Evolutionary conservation across 2,329 filamentous ascomycete genomes (phyloP), one percentile per base, ranked within the genome.

Genomic region (Hymenoscyphus albidus): DNA sequence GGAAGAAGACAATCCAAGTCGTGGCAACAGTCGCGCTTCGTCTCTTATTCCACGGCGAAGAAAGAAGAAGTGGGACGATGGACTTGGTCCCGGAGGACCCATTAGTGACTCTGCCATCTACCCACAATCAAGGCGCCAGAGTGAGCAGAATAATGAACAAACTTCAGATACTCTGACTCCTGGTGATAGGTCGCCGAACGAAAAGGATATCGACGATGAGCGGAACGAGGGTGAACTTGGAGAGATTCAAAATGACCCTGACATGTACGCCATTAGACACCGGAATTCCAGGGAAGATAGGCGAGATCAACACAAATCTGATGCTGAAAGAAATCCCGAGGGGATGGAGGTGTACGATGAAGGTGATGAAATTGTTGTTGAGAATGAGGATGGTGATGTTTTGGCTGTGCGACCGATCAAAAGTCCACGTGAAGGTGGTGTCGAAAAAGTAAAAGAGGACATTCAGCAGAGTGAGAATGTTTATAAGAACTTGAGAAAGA

Each of bases 91-190:
- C 2, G 95, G 95, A 67, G 95, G 95, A 0, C 95, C 93, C 2
- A 89, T 98, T 70, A 91, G 86, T 66, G 88, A 96, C 73, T 97
- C 94, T 42, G 95, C 95, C 31, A 97, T 98, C 71, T 88, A 85
- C 69, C 95, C 95, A 42, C 78, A 79, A 58, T 77, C 68, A 58
- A 64, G 71, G 59, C 70, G 67, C 61, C 69, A 74, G 56, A 73
- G 70, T 55, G 70, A 67, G 14, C 55, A 63, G 32, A 38, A 66
- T 2, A 71, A 65, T 56, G 71, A 72, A 68, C 72, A 69, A 68
- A 73, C 61, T 48, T 73, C 65, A 64, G 73, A 70, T 64, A 75
- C 72, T 22, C 64, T 74, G 51, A 76, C 70, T 2, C 73, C 72
- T 3, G 72, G 73, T 7, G 69, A 67, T 67, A 57, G 71, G 58